Evolutionary conservation across 257 asterid species (phyloP).

Genomic region (Echites panduratus): DNA sequence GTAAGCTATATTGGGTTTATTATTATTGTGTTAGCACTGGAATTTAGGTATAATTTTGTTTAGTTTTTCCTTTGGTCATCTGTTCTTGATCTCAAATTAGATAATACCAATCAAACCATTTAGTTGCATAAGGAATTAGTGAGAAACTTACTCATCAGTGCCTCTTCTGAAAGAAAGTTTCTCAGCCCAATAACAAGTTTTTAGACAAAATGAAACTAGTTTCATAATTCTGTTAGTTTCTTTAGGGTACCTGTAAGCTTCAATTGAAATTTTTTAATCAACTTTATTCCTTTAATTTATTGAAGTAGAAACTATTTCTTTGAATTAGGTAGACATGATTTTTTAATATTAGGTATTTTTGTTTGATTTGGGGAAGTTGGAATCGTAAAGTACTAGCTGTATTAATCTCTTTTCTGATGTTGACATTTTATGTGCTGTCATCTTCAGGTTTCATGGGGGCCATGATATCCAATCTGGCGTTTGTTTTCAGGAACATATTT

Average conservation of each 20-base stretch:
- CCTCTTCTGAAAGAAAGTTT: not conserved
- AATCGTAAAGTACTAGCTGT: not conserved
- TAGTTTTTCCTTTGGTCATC: not conserved
- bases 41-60: not conserved
- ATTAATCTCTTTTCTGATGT: conserved; percentile 24
- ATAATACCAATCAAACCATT: not conserved
- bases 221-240: not conserved
- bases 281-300: not conserved
- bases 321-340: not conserved
- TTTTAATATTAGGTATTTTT: not conserved
- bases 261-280: not conserved
- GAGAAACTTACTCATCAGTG: not conserved
- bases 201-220: not conserved
- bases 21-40: not conserved
- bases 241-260: not conserved
- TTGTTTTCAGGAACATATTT: conserved; percentile 91
- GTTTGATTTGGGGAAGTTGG: not conserved
- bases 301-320: conserved; percentile 4
- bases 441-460: conserved; percentile 96
- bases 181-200: not conserved
- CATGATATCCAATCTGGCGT: conserved; percentile 94
- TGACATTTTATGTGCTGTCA: conserved; percentile 34
- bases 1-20: conserved; percentile 30
- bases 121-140: not conserved
- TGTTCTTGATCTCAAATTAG: not conserved